Evolutionary conservation across 2,329 filamentous ascomycete species (phyloP), one percentile per base, ranked within the genome.

Genomic region (Monosporascus sp.): DNA sequence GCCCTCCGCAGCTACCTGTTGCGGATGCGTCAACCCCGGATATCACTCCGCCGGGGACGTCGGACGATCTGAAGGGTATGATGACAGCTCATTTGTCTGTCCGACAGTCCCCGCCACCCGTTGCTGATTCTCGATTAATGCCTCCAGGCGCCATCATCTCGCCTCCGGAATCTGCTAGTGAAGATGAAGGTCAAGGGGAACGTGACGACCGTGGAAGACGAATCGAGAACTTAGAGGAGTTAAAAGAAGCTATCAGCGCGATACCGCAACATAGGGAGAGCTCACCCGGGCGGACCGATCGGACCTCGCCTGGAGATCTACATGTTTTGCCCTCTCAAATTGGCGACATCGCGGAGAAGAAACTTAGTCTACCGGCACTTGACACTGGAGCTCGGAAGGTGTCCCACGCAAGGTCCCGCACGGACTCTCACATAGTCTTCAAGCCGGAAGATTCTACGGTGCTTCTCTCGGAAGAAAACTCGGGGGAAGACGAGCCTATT

Each of bases 111-210:
- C 90, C 91, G 17, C 87, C 90, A n/a, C 90, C 91, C 19, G 73
- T 91, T 58, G 90, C 85, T 58, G 85, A 90, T 73, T 81, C 76
- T 26, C 71, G 84, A 55, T 76, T 83, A 59, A 94, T 96, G 70
- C 91, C 91, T 43, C 83, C 84, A 57, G 91, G 90, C 56, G 91
- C 90, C 58, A 84, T 96, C 62, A 89, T 96, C 55, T 97, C 93
- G 0, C 93, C 93, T 37, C 93, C 93, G 9, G 93, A 97, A 64
- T 96, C 92, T 36, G 81, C 82, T 26, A 91, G 92, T 70, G 92
- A 96, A 68, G 91, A 96, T 61, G 91, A 95, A 65, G 85, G 83
- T 61, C 73, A 63, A 24, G 70, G 69, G 2, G 70, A 76, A 50
- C 65, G 73, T 34, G 53, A 59, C 20, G 53, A 55, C 6, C 73